These are phyloP conservation scores for Diaporthe aspalathi DNA, from an alignment of 2,329 filamentous ascomycete species.

Conservation along the genomic window DNA sequence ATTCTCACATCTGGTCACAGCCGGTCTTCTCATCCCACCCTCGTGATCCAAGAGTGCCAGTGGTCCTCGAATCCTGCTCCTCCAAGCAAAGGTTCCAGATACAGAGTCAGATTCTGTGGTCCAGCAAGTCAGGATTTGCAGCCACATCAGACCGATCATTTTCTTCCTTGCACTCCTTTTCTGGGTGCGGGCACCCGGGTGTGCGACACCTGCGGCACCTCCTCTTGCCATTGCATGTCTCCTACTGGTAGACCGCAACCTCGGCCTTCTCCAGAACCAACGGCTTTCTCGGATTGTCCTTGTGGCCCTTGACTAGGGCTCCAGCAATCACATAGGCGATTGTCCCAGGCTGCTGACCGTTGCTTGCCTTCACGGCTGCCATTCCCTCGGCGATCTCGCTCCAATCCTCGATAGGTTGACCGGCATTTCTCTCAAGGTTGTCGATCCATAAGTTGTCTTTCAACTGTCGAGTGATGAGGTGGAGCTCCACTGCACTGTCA, in stretches of 20 bases:
- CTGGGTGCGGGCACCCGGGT: too few species aligned
- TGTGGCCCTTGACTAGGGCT: neutral
- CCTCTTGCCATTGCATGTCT: too few species aligned
- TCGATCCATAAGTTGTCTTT: conserved; percentile 35
- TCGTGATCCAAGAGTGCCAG: too few species aligned
- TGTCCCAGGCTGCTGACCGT: neutral
- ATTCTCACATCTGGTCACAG: too few species aligned
- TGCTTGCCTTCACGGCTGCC: neutral
- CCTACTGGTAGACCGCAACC: neutral
- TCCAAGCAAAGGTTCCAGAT: too few species aligned
- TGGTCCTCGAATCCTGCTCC: too few species aligned
- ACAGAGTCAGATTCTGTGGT: too few species aligned
- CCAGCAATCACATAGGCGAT: conserved; percentile 19
- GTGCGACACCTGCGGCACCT: too few species aligned
- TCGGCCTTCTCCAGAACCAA: conserved; percentile 27
- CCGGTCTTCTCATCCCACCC: too few species aligned
- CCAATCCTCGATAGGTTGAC: neutral
- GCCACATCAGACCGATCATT: too few species aligned
- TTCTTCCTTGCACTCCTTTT: too few species aligned
- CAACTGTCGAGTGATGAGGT: conserved; percentile 36
- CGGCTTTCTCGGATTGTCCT: neutral
- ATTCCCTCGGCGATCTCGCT: neutral
- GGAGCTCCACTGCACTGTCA: conserved; percentile 38
- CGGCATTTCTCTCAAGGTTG: neutral
- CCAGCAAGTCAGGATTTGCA: too few species aligned